Percentiles rank a stretch among this genome's conserved stretches.
These are phyloP conservation scores for Parascedosporium putredinis DNA, from an alignment of 2,329 filamentous ascomycete genomes.

Conservation along the genomic window DNA sequence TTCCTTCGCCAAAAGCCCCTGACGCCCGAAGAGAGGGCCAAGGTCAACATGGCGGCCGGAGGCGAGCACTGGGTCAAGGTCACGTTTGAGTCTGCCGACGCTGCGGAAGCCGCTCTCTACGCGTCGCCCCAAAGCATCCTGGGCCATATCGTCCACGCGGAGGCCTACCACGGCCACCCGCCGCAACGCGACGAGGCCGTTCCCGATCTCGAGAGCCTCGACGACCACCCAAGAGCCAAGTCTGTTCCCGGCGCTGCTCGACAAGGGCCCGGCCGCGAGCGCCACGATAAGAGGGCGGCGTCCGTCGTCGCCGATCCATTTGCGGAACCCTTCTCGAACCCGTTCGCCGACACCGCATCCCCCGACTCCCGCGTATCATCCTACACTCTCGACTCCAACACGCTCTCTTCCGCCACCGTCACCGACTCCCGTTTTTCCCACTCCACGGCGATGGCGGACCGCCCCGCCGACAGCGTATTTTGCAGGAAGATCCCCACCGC, in stretches of 20 bases:
- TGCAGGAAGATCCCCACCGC: conserved; percentile 58
- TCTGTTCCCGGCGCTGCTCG: conserved; percentile 23
- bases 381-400: conserved; percentile 42
- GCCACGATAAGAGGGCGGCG: conserved; percentile 12
- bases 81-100: conserved; percentile 65
- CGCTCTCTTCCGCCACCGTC: conserved; percentile 34
- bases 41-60: conserved; percentile 72
- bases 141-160: conserved; percentile 60
- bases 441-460: background rate
- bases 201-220: conserved; percentile 32
- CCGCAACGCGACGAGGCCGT: conserved; percentile 55
- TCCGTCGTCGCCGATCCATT: conserved; percentile 24
- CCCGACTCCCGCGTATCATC: conserved; percentile 40
- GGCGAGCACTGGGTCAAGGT: conserved; percentile 89
- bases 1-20: conserved; percentile 55
- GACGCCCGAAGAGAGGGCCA: conserved; percentile 60
- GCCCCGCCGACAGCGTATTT: conserved; percentile 29
- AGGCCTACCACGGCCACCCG: conserved; percentile 55
- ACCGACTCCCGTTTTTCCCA: conserved; percentile 19
- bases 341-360: conserved; percentile 24
- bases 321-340: conserved; percentile 23
- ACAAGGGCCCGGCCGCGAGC: conserved; percentile 19
- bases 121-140: conserved; percentile 63
- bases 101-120: conserved; percentile 59
- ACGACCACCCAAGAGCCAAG: conserved; percentile 22